Conservation (phyloP, 139 green algal genomes). For the Volvox reticuliferus region DNA sequence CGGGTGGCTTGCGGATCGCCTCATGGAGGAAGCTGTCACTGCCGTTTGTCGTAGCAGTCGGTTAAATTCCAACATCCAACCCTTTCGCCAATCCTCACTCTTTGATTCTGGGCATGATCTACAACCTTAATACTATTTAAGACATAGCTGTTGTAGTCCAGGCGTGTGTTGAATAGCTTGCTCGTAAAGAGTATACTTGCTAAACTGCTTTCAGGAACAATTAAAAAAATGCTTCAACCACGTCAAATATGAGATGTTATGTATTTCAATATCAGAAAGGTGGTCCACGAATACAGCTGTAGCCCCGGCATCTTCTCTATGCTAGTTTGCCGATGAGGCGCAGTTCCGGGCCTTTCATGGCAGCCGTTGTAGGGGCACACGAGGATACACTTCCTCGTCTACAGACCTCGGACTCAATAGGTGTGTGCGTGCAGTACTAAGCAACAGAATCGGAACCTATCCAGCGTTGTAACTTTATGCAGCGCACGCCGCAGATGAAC, state of each 20-base stretch:
- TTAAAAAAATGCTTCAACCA: not conserved
- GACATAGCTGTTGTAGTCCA: too few species aligned
- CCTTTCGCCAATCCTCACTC: too few species aligned
- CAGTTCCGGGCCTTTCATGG: slow-evolving; percentile 17
- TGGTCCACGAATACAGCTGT: not conserved
- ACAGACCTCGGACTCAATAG: not conserved
- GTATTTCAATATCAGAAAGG: not conserved
- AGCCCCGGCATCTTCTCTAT: not conserved
- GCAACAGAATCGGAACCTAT: not conserved
- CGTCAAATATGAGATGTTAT: not conserved
- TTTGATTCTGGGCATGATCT: too few species aligned
- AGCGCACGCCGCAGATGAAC: not conserved
- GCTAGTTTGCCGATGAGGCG: too few species aligned
- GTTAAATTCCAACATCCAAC: too few species aligned
- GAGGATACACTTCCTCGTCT: not conserved
- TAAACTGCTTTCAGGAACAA: not conserved
- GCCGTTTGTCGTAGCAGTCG: too few species aligned
- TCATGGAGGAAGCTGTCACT: too few species aligned
- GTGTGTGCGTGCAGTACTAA: not conserved
- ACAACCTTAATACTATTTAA: too few species aligned
- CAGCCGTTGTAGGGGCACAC: not conserved
- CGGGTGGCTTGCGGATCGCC: too few species aligned
- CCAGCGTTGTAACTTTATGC: not conserved
- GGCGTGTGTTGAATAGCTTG: too few species aligned
- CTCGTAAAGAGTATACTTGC: too few species aligned